phyloP scores from a whole-genome alignment of 306 rosid species.

The Vigna unguiculata region DNA sequence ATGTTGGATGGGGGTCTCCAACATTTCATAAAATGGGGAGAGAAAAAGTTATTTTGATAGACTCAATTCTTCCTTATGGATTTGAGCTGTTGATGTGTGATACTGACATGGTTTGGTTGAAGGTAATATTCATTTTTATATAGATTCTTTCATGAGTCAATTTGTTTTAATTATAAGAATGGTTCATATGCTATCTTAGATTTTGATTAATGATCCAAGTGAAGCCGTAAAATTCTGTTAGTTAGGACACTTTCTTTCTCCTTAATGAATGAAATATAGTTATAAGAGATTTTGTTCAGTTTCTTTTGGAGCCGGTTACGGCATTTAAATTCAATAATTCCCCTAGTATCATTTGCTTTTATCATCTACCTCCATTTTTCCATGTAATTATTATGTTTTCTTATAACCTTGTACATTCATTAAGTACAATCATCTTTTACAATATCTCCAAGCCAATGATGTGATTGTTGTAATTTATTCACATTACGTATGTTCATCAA shows the following conservation, averaged over 20 bases:
- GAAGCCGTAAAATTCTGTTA: constrained; percentile 16
- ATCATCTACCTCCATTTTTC: constrained; percentile 6
- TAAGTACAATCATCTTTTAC: neutral
- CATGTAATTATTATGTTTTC: constrained; percentile 10
- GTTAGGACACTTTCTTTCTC: constrained; percentile 25
- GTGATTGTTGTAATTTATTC: constrained; percentile 30
- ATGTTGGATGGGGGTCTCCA: constrained; percentile 96
- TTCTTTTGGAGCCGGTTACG: constrained; percentile 21
- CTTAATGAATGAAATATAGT: neutral
- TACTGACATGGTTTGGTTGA: constrained; percentile 95
- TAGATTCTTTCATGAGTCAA: neutral
- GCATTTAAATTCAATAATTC: neutral
- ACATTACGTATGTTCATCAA: constrained; percentile 40
- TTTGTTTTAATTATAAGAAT: constrained; percentile 22
- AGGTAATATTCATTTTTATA: constrained; percentile 58
- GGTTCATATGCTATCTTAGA: constrained; percentile 15
- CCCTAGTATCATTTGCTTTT: constrained; percentile 9
- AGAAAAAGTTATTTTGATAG: constrained; percentile 87
- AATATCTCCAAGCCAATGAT: constrained; percentile 32
- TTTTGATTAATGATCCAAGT: constrained; percentile 24
- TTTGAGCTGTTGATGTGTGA: constrained; percentile 93
- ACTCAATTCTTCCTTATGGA: constrained; percentile 79
- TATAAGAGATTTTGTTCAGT: constrained; percentile 16
- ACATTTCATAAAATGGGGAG: constrained; percentile 96
- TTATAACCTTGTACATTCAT: constrained; percentile 5